Conservation (phyloP, 2,329 filamentous ascomycete genomes). For the Xylaria polymorpha region DNA sequence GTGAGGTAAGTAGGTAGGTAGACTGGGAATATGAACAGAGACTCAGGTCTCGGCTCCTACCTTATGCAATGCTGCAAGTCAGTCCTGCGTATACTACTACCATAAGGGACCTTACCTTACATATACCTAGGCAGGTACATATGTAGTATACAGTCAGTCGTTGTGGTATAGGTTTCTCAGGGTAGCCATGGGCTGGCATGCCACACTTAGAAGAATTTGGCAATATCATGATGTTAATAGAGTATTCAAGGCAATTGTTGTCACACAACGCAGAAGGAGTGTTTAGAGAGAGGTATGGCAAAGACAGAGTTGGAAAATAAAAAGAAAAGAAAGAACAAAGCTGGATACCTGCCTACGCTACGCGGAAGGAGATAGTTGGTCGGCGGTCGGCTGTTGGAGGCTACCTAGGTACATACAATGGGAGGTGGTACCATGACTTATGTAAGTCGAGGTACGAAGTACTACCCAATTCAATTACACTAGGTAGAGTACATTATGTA, state of each 20-base stretch:
- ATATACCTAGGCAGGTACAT: not conserved
- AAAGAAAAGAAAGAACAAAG: not conserved
- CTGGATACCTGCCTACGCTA: not conserved
- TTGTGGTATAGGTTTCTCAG: not conserved
- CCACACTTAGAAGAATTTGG: not conserved
- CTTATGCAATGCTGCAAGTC: slow-evolving; percentile 23
- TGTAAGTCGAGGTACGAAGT: not conserved
- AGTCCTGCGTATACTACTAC: slow-evolving; percentile 3
- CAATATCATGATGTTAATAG: not conserved
- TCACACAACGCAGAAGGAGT: not conserved
- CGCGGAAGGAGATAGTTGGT: not conserved
- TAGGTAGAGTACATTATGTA: not conserved
- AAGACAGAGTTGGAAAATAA: not conserved
- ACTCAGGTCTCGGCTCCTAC: slow-evolving; percentile 17
- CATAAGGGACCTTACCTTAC: slow-evolving; percentile 2
- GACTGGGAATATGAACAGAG: not conserved
- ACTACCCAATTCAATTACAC: too few relatives aligned
- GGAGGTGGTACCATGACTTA: slow-evolving; percentile 5
- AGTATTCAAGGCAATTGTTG: not conserved
- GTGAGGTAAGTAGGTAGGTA: not conserved
- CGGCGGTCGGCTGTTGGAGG: not conserved
- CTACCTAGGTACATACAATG: not conserved
- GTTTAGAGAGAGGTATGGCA: not conserved
- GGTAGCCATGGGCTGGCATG: not conserved
- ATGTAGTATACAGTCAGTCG: not conserved